These are phyloP conservation scores for Fusarium sp. DNA, from an alignment of 2,329 filamentous ascomycete genomes.

Conservation along the genomic window DNA sequence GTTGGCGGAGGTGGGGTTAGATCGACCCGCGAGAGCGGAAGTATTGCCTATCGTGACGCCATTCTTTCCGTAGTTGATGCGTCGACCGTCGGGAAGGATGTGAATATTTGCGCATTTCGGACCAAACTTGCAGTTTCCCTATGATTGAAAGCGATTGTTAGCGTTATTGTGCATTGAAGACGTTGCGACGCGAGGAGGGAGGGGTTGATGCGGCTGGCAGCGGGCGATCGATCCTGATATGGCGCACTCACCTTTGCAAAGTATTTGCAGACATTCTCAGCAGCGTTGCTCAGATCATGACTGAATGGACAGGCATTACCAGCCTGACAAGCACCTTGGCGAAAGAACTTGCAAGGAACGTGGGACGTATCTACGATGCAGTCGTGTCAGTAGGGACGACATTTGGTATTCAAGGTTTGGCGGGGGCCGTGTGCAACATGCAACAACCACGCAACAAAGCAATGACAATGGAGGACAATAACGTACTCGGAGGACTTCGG, in stretches of 20 bases:
- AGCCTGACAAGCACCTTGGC: constrained; percentile 94
- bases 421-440: constrained; percentile 47
- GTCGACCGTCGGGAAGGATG: constrained; percentile 90
- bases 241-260: constrained; percentile 85
- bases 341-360: constrained; percentile 99
- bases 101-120: constrained; percentile 98
- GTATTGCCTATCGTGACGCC: constrained; percentile 73
- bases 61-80: constrained; percentile 84
- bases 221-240: constrained; percentile 35
- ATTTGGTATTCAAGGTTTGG: constrained; percentile 30
- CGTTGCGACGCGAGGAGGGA: constrained; percentile 25
- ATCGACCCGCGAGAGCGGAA: constrained; percentile 73
- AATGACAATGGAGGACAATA: background rate
- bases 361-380: constrained; percentile 83
- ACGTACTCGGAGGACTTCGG: constrained; percentile 71
- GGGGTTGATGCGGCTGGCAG: constrained; percentile 17
- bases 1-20: constrained; percentile 59
- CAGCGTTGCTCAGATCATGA: constrained; percentile 86
- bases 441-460: constrained; percentile 22
- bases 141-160: constrained; percentile 35
- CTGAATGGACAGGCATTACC: constrained; percentile 96
- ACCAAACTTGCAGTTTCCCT: constrained; percentile 99
- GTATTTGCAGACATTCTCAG: constrained; percentile 96
- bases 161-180: constrained; percentile 7
- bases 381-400: constrained; percentile 40